Conservation (phyloP, 352 stramenopile genomes). For the Phytophthora brassicae region DNA sequence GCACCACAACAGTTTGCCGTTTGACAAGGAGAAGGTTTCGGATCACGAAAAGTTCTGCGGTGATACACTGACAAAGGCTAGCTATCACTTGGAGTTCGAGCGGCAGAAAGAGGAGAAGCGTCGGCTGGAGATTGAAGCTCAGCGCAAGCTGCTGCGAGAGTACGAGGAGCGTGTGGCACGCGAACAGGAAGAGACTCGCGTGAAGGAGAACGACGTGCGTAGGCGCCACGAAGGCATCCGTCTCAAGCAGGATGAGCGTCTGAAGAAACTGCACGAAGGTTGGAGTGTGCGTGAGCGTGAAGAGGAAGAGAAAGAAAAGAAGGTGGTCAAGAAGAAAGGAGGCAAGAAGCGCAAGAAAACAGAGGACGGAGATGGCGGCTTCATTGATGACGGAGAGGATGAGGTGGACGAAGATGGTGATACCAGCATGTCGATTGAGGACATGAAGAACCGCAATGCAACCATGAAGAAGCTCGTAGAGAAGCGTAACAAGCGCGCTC, state of each 20-base stretch:
- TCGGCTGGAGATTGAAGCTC: slow-evolving; percentile 76
- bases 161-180: slow-evolving; percentile 80
- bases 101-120: slow-evolving; percentile 86
- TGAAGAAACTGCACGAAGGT: slow-evolving; percentile 79
- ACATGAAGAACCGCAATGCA: slow-evolving; percentile 89
- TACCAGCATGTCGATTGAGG: slow-evolving; percentile 79
- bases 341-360: slow-evolving; percentile 81
- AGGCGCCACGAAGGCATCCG: slow-evolving; percentile 69
- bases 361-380: slow-evolving; percentile 66
- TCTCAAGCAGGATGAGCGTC: slow-evolving; percentile 80
- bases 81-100: slow-evolving; percentile 89
- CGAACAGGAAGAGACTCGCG: slow-evolving; percentile 53
- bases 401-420: slow-evolving; percentile 66
- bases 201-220: slow-evolving; percentile 62
- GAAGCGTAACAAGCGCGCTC: slow-evolving; percentile 80
- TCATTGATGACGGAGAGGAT: slow-evolving; percentile 63
- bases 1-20: slow-evolving; percentile 52
- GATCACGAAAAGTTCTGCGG: slow-evolving; percentile 89
- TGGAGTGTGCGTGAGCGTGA: slow-evolving; percentile 84
- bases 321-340: slow-evolving; percentile 68
- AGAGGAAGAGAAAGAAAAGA: slow-evolving; percentile 79
- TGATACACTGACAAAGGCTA: slow-evolving; percentile 85
- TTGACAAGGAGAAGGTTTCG: slow-evolving; percentile 86
- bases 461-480: slow-evolving; percentile 87
- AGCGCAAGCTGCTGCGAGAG: slow-evolving; percentile 77